Percentiles rank a stretch among this genome's conserved stretches.
Conservation (phyloP, 2,329 filamentous ascomycete genomes). For the Colletotrichum australisinense region DNA sequence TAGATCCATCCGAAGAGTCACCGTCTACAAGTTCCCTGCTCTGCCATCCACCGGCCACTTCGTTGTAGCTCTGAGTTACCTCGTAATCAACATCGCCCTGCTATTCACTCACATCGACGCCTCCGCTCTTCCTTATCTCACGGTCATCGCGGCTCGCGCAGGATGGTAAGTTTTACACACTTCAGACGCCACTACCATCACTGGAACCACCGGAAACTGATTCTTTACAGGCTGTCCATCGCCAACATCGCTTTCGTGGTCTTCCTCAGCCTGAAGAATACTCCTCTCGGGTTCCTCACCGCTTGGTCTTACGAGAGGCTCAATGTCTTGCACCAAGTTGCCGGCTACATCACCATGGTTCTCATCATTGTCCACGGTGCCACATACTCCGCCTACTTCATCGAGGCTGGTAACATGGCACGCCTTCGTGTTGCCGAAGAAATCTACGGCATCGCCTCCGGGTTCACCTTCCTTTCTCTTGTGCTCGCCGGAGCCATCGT, state of each 20-base stretch:
- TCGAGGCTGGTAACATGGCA: conserved; percentile 38
- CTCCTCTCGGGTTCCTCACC: conserved; percentile 64
- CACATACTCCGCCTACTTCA: conserved; percentile 56
- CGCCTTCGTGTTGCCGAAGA: conserved; percentile 51
- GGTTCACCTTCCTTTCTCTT: conserved; percentile 57
- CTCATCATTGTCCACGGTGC: conserved; percentile 58
- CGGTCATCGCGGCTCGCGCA: conserved; percentile 51
- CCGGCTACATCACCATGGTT: conserved; percentile 61
- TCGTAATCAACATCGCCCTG: conserved; percentile 47
- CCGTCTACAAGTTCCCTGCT: conserved; percentile 28
- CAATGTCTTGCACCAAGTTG: conserved; percentile 66
- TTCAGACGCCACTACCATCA: neutral
- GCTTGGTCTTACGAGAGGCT: conserved; percentile 69
- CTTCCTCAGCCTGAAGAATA: conserved; percentile 67
- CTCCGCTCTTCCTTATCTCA: conserved; percentile 41
- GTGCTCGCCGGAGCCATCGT: conserved; percentile 56
- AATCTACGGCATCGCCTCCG: conserved; percentile 61
- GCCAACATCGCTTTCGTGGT: conserved; percentile 63
- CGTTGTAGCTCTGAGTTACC: conserved; percentile 42
- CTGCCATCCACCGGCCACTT: conserved; percentile 45
- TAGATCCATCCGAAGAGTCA: conserved; percentile 27
- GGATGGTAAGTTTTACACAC: conserved; percentile 48
- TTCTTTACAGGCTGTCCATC: conserved; percentile 48
- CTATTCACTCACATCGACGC: conserved; percentile 49
- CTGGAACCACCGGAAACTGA: neutral